A percentile compares a stretch with the other conserved stretches of the same genome.
These are phyloP conservation scores for Fusarium sp. DNA, from an alignment of 2,329 filamentous ascomycete species.

Conservation along the genomic window DNA sequence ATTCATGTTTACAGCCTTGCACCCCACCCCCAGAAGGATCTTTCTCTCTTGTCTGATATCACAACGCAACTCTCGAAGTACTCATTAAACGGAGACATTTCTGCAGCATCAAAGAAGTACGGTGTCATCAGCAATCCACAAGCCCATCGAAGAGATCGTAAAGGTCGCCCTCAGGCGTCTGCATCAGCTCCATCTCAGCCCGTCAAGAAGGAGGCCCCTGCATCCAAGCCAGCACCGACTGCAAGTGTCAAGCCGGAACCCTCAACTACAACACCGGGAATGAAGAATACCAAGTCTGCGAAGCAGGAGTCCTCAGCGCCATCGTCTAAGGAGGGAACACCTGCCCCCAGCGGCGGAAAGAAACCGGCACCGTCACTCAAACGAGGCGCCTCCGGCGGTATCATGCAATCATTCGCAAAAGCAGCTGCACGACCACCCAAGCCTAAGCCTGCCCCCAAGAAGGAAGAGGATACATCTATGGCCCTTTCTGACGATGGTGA, in stretches of 20 bases:
- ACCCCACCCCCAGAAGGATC: slow-evolving; percentile 75
- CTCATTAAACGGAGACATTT: slow-evolving; percentile 70
- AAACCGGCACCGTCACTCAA: slow-evolving; percentile 63
- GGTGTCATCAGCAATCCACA: slow-evolving; percentile 82
- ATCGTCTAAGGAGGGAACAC: slow-evolving; percentile 46
- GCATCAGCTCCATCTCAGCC: slow-evolving; percentile 47
- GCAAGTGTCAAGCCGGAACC: slow-evolving; percentile 47
- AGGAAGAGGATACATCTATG: slow-evolving; percentile 53
- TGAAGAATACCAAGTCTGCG: slow-evolving; percentile 35
- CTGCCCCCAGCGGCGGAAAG: slow-evolving; percentile 49
- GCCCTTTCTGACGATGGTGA: slow-evolving; percentile 59
- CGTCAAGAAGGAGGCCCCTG: slow-evolving; percentile 31
- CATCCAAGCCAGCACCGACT: slow-evolving; percentile 32
- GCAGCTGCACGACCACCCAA: slow-evolving; percentile 59
- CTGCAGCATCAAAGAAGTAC: slow-evolving; percentile 73
- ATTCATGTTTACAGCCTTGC: slow-evolving; percentile 92
- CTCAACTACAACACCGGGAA: slow-evolving; percentile 14
- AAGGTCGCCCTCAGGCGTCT: slow-evolving; percentile 50
- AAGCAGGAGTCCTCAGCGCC: slow-evolving; percentile 52
- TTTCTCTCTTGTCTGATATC: slow-evolving; percentile 80
- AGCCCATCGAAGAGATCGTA: slow-evolving; percentile 68
- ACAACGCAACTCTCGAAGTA: slow-evolving; percentile 73
- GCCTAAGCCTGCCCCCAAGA: slow-evolving; percentile 63
- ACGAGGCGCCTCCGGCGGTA: slow-evolving; percentile 71
- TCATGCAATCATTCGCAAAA: slow-evolving; percentile 87